A percentile compares a stretch with the other conserved stretches of the same genome.
Evolutionary conservation across 768 basidiomycete genomes (phyloP).

Genomic region (Serendipita indica): DNA sequence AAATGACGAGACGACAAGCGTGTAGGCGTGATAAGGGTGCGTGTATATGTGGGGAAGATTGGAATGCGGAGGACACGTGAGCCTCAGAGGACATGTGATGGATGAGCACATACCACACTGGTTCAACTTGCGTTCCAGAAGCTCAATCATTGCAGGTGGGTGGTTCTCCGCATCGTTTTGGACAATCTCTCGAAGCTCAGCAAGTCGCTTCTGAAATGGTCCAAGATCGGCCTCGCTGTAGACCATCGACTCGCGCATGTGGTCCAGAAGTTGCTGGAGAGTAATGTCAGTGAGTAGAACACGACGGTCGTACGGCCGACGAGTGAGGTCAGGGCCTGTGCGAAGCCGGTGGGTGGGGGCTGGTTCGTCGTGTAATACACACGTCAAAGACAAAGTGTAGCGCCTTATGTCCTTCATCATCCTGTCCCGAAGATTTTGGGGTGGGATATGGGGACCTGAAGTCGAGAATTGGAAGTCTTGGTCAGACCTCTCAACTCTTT

Average conservation of each 20-base stretch:
- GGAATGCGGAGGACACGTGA: conserved; percentile 4
- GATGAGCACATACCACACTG: conserved; percentile 59
- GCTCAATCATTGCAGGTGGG: conserved; percentile 70
- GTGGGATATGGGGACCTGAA: too few species aligned
- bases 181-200: conserved; percentile 73
- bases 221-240: conserved; percentile 85
- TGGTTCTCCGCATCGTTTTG: conserved; percentile 74
- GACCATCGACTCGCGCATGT: conserved; percentile 90
- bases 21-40: not conserved
- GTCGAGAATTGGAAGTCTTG: too few species aligned
- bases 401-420: too few species aligned
- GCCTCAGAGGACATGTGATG: conserved; percentile 1
- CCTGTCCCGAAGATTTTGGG: too few species aligned
- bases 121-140: conserved; percentile 80
- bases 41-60: not conserved
- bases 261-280: conserved; percentile 76
- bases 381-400: too few species aligned
- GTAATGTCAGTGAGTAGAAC: conserved; percentile 8
- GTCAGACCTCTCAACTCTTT: too few species aligned
- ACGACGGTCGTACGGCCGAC: not conserved
- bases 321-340: not conserved
- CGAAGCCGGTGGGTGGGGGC: not conserved
- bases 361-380: too few species aligned
- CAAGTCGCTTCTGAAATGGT: conserved; percentile 71
- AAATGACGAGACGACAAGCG: not conserved